Conservation (phyloP, 2,329 filamentous ascomycete species). For the Talaromyces sp. region DNA sequence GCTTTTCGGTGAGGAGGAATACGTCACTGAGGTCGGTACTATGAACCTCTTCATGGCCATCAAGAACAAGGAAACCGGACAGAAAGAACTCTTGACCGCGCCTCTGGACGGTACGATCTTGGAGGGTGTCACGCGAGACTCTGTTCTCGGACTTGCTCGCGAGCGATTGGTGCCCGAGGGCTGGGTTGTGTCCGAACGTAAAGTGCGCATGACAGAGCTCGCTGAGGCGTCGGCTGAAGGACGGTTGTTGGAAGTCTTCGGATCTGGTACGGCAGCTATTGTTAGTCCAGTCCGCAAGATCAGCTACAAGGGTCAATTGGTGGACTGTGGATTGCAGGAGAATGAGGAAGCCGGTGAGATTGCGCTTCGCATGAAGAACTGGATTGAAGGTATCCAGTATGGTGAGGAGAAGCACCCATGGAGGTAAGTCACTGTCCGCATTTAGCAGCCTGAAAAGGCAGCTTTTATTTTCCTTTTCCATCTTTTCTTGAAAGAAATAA, state of each 20-base stretch:
- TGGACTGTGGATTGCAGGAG: slow-evolving; percentile 78
- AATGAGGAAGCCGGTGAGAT: slow-evolving; percentile 84
- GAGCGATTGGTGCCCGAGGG: slow-evolving; percentile 81
- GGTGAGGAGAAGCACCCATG: slow-evolving; percentile 88
- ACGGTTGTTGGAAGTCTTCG: slow-evolving; percentile 87
- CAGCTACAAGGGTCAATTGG: slow-evolving; percentile 76
- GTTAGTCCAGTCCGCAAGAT: slow-evolving; percentile 88
- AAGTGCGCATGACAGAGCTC: slow-evolving; percentile 86
- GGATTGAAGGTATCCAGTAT: slow-evolving; percentile 95
- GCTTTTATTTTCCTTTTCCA: neutral
- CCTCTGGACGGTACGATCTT: slow-evolving; percentile 95
- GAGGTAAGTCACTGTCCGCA: slow-evolving; percentile 60
- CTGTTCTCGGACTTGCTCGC: slow-evolving; percentile 77
- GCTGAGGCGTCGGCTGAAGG: slow-evolving; percentile 78
- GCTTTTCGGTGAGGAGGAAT: slow-evolving; percentile 94
- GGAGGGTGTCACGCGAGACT: slow-evolving; percentile 91
- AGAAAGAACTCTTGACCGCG: slow-evolving; percentile 91
- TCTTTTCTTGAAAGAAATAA: too few species aligned
- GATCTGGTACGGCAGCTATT: slow-evolving; percentile 88
- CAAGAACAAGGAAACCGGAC: slow-evolving; percentile 78
- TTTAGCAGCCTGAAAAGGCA: neutral
- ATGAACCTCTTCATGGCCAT: slow-evolving; percentile 97
- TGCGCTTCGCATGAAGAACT: slow-evolving; percentile 83
- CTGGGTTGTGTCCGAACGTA: slow-evolving; percentile 84
- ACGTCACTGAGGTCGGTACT: slow-evolving; percentile 93